Conservation (phyloP, 2,329 filamentous ascomycete genomes). For the Colletotrichum scovillei region DNA sequence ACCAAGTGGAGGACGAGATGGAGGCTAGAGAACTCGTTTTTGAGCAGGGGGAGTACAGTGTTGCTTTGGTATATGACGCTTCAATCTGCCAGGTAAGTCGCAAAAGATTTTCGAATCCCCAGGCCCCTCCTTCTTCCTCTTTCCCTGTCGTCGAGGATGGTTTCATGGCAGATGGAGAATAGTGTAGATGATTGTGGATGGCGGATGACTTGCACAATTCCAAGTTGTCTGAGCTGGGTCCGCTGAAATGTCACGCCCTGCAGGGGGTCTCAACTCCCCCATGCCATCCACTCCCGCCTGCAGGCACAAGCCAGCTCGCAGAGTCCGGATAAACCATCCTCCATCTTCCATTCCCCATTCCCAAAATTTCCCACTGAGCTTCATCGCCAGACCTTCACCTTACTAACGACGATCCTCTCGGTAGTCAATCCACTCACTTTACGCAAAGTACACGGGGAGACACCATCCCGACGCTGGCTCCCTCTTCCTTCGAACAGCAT, state of each 20-base stretch:
- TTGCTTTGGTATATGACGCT: not conserved
- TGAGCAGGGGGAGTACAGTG: not conserved
- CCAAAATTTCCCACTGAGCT: conserved; percentile 16
- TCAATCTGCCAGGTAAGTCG: not conserved
- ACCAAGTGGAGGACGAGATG: not conserved
- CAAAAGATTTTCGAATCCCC: not conserved
- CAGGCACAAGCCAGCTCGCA: not conserved
- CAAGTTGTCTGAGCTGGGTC: not conserved
- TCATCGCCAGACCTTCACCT: not conserved
- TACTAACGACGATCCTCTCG: not conserved
- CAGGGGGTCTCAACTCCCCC: not conserved
- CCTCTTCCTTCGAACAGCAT: not conserved
- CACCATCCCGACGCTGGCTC: not conserved
- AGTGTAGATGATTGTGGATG: not conserved
- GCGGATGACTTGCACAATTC: not conserved
- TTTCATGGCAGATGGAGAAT: not conserved
- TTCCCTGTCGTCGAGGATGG: not conserved
- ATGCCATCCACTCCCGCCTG: not conserved
- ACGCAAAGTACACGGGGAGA: not conserved
- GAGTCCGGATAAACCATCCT: conserved; percentile 13
- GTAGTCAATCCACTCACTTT: conserved; percentile 1
- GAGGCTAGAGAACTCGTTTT: conserved; percentile 11
- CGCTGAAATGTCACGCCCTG: not conserved
- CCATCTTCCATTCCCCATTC: not conserved
- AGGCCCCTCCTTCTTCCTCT: not conserved